phyloP scores from a whole-genome alignment of 345 rosid genomes.

The Stellera chamaejasme region DNA sequence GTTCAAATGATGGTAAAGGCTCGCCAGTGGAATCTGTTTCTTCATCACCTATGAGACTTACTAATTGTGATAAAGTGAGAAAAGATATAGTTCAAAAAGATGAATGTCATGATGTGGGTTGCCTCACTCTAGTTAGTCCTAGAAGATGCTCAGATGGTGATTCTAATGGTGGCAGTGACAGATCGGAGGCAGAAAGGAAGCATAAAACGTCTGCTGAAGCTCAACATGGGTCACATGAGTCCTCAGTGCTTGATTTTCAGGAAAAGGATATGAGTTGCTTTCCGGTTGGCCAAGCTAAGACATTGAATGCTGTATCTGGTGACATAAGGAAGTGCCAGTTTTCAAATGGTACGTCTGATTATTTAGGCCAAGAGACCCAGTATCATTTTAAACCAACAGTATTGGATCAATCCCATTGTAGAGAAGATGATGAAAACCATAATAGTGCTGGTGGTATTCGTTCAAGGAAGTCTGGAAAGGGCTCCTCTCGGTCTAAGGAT shows the following conservation, averaged over 20 bases:
- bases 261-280: constrained; percentile 29
- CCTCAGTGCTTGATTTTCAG: constrained; percentile 35
- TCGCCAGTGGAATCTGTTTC: constrained; percentile 88
- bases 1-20: constrained; percentile 59
- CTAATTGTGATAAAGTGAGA: constrained; percentile 37
- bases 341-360: constrained; percentile 34
- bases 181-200: constrained; percentile 41
- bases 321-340: constrained; percentile 24
- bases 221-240: constrained; percentile 35
- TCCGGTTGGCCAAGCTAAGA: constrained; percentile 38
- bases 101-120: constrained; percentile 32
- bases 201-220: constrained; percentile 21
- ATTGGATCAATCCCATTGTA: constrained; percentile 24
- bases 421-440: constrained; percentile 37
- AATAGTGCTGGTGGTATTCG: constrained; percentile 33
- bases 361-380: constrained; percentile 26
- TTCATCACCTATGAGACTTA: constrained; percentile 66
- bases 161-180: constrained; percentile 57
- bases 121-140: constrained; percentile 28
- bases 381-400: constrained; percentile 19
- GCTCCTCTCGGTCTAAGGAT: constrained; percentile 61
- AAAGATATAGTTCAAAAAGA: constrained; percentile 32
- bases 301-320: constrained; percentile 30
- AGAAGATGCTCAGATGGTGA: constrained; percentile 50
- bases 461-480: constrained; percentile 53